Percentiles rank a stretch among this genome's conserved stretches.
These are phyloP conservation scores for Puccinia novopanici DNA, from an alignment of 1,284 basidiomycete genomes.

Conservation along the genomic window DNA sequence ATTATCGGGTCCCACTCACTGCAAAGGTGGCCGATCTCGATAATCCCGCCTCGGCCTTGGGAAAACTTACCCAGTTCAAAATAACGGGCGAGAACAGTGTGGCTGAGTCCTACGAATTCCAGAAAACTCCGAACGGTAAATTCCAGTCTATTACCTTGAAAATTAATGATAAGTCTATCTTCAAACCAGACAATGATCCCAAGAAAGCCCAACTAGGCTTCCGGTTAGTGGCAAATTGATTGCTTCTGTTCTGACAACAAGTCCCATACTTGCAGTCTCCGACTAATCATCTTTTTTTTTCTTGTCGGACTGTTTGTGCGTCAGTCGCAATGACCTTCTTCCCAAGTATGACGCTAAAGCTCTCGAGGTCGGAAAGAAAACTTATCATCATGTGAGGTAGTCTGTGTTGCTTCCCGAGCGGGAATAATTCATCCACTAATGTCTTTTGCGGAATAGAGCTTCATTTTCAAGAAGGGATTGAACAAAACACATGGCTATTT, in stretches of 20 bases:
- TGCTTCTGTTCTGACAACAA: background rate
- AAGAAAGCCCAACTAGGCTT: conserved; percentile 11
- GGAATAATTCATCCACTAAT: too few relatives aligned
- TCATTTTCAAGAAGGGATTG: conserved; percentile 4
- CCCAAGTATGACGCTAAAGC: conserved; percentile 10
- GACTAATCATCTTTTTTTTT: background rate
- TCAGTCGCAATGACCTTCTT: conserved; percentile 29
- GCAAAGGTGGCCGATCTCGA: conserved; percentile 15
- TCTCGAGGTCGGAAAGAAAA: conserved; percentile 14
- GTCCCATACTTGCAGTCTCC: background rate
- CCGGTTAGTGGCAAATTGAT: background rate
- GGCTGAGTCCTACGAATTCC: conserved; percentile 9
- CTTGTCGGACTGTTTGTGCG: background rate
- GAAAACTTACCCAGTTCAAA: conserved; percentile 6
- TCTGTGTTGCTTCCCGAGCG: background rate
- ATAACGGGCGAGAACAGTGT: background rate
- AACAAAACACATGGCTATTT: conserved; percentile 22
- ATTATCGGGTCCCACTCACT: conserved; percentile 15
- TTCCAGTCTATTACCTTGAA: conserved; percentile 1
- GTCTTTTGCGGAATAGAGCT: background rate
- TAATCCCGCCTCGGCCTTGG: background rate
- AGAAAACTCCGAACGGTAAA: background rate
- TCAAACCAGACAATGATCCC: background rate
- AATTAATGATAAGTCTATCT: conserved; percentile 41
- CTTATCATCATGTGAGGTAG: conserved; percentile 33